These are phyloP conservation scores for Prunus armeniaca DNA, from an alignment of 306 rosid species.

Conservation along the genomic window DNA sequence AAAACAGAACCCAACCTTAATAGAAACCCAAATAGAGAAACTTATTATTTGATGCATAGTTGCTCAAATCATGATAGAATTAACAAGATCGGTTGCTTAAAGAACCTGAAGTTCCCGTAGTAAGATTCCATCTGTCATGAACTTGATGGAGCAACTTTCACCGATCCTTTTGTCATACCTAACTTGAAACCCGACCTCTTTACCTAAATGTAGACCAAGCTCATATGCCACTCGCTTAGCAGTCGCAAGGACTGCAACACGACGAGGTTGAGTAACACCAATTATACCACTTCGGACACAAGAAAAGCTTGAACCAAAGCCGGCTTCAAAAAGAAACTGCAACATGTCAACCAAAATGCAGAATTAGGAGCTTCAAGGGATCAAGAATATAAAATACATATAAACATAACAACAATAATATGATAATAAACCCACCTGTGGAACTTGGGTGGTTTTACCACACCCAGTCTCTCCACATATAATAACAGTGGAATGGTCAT, in stretches of 20 bases:
- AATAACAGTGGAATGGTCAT: conserved; percentile 66
- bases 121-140: conserved; percentile 96
- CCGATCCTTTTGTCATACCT: conserved; percentile 88
- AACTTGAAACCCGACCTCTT: conserved; percentile 91
- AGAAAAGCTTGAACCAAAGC: conserved; percentile 69
- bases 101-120: conserved; percentile 86
- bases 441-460: conserved; percentile 99
- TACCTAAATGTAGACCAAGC: conserved; percentile 74
- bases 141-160: conserved; percentile 75
- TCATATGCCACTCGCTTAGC: conserved; percentile 91
- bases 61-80: conserved; percentile 7
- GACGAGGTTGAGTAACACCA: conserved; percentile 95
- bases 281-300: conserved; percentile 52
- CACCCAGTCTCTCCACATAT: conserved; percentile 98
- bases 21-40: neutral
- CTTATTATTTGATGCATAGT: neutral
- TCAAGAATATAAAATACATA: conserved; percentile 8
- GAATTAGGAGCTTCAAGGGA: conserved; percentile 11
- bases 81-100: neutral
- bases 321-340: conserved; percentile 89
- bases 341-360: conserved; percentile 8
- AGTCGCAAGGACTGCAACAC: conserved; percentile 94
- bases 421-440: conserved; percentile 55
- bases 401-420: conserved; percentile 5
- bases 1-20: neutral